These are phyloP conservation scores for Gardenia jasminoides DNA, from an alignment of 257 asterid genomes.

Conservation along the genomic window DNA sequence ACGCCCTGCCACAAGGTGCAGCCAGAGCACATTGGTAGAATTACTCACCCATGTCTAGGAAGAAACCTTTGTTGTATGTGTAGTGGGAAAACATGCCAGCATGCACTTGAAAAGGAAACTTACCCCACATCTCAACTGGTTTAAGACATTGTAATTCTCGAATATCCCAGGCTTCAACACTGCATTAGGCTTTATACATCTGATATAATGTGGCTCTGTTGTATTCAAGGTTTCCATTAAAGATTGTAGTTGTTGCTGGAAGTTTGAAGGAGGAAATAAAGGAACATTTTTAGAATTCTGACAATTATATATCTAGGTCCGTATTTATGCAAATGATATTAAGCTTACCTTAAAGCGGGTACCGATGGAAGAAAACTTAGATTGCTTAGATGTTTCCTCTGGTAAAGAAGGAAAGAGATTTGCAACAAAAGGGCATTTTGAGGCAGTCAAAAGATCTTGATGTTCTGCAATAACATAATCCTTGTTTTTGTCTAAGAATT, in stretches of 20 bases:
- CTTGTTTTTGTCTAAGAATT: conserved; percentile 91
- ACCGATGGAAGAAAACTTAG: conserved; percentile 96
- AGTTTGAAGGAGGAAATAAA: conserved; percentile 22
- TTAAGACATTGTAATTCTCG: conserved; percentile 81
- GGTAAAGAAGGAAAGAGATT: conserved; percentile 73
- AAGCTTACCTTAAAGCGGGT: conserved; percentile 83
- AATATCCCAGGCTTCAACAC: conserved; percentile 91
- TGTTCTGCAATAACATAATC: conserved; percentile 93
- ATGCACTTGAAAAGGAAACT: conserved; percentile 28
- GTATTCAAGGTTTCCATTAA: conserved; percentile 88
- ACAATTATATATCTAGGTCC: conserved; percentile 10
- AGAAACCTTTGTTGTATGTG: not conserved
- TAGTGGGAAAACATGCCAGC: not conserved
- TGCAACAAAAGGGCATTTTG: conserved; percentile 71
- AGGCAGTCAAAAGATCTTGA: conserved; percentile 78
- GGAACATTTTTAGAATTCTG: conserved; percentile 19
- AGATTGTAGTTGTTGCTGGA: conserved; percentile 93
- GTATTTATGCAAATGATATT: conserved; percentile 1
- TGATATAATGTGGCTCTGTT: conserved; percentile 94
- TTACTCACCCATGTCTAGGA: not conserved
- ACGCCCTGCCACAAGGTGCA: conserved; percentile 69
- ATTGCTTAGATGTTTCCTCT: conserved; percentile 78
- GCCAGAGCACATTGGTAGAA: conserved; percentile 21
- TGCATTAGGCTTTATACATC: conserved; percentile 94
- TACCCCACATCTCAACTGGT: conserved; percentile 95